These are phyloP conservation scores for Logfia minima DNA, from an alignment of 129 eudicot genomes.

Conservation along the genomic window DNA sequence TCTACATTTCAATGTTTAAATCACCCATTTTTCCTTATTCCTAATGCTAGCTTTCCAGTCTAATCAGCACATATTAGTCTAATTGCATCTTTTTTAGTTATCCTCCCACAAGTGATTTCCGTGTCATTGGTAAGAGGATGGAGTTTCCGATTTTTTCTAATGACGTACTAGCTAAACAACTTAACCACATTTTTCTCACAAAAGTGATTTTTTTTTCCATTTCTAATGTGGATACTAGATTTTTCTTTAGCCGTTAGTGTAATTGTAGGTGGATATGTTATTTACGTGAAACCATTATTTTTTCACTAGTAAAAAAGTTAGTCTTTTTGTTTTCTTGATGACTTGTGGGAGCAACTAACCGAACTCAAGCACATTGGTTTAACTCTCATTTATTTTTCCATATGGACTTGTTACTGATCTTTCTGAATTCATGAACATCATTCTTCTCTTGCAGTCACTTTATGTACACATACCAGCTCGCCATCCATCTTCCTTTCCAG, in stretches of 20 bases:
- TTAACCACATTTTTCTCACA: neutral
- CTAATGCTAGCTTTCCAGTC: constrained; percentile 9
- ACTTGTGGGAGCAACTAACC: neutral
- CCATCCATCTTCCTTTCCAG: constrained; percentile 90
- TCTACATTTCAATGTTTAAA: constrained; percentile 6
- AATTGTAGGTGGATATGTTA: constrained; percentile 7
- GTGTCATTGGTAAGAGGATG: constrained; percentile 20
- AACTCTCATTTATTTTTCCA: constrained; percentile 12
- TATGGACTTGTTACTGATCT: constrained; percentile 9
- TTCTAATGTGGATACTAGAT: neutral
- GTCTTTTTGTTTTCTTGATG: neutral
- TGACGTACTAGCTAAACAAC: neutral
- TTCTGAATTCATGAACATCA: constrained; percentile 20
- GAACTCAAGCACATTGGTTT: neutral
- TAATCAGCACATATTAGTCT: constrained; percentile 3
- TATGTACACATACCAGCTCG: constrained; percentile 89
- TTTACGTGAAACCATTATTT: neutral
- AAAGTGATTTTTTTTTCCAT: neutral
- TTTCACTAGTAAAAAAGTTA: neutral
- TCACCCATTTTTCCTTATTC: neutral
- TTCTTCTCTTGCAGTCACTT: constrained; percentile 69
- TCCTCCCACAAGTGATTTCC: neutral
- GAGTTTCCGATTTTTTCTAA: neutral
- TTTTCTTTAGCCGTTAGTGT: neutral
- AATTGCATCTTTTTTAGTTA: constrained; percentile 6